These are phyloP conservation scores for Cercospora nicotianae DNA, from an alignment of 2,329 filamentous ascomycete species.

Conservation along the genomic window DNA sequence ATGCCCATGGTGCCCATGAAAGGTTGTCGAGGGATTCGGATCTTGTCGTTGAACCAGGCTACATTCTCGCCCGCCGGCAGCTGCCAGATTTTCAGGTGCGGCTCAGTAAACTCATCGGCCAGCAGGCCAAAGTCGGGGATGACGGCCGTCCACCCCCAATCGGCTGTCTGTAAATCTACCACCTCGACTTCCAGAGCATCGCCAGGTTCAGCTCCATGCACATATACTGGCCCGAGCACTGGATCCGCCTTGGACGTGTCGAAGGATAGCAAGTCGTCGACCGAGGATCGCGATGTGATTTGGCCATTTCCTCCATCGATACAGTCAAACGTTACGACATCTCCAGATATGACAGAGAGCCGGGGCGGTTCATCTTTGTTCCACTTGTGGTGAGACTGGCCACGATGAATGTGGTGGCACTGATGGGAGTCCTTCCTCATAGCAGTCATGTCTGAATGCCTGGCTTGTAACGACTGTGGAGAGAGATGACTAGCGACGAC, in stretches of 20 bases:
- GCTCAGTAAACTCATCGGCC: constrained; percentile 23
- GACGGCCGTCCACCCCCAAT: constrained; percentile 28
- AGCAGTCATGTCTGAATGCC: not conserved
- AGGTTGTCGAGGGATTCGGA: constrained; percentile 21
- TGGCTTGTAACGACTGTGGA: not conserved
- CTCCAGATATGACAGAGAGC: constrained; percentile 23
- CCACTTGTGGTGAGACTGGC: constrained; percentile 26
- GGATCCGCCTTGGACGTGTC: constrained; percentile 24
- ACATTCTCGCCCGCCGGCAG: constrained; percentile 15
- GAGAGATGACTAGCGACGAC: not conserved
- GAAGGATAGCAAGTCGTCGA: constrained; percentile 16
- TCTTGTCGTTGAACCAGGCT: constrained; percentile 22
- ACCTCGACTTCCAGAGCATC: constrained; percentile 27
- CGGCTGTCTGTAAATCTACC: constrained; percentile 20
- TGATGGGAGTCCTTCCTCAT: constrained; percentile 17
- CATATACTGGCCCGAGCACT: constrained; percentile 26
- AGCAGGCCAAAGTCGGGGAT: constrained; percentile 25
- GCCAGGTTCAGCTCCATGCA: constrained; percentile 26
- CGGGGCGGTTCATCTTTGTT: constrained; percentile 20
- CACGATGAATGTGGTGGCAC: constrained; percentile 25
- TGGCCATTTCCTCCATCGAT: constrained; percentile 26
- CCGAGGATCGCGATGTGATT: constrained; percentile 24
- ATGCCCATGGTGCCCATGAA: constrained; percentile 30
- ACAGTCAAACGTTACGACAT: constrained; percentile 27
- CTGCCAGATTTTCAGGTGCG: constrained; percentile 24